A percentile compares a stretch with the other conserved stretches of the same genome.
These are phyloP conservation scores for Sporothrix humicola DNA, from an alignment of 2,329 filamentous ascomycete genomes.

Conservation along the genomic window DNA sequence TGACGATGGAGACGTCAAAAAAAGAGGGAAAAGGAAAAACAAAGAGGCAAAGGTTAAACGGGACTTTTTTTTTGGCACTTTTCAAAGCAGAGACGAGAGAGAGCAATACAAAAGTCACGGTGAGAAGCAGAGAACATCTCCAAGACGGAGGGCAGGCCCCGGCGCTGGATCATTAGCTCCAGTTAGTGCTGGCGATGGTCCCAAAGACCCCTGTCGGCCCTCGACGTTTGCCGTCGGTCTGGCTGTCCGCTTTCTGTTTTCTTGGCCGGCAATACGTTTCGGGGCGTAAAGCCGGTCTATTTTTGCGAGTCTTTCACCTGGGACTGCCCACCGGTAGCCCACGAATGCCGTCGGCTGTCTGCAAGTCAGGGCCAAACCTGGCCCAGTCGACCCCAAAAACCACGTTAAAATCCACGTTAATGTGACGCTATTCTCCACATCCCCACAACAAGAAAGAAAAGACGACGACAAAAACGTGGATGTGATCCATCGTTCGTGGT, in stretches of 20 bases:
- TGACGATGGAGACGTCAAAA: not conserved
- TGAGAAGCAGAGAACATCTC: not conserved
- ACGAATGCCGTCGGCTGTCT: not conserved
- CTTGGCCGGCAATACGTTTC: slow-evolving; percentile 2
- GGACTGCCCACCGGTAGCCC: not conserved
- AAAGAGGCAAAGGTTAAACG: not conserved
- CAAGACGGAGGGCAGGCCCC: not conserved
- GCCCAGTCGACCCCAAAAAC: not conserved
- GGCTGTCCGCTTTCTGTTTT: not conserved
- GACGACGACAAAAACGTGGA: not conserved
- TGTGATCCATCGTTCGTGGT: too few relatives aligned
- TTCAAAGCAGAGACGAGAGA: too few relatives aligned
- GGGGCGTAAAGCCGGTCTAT: not conserved
- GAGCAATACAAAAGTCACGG: too few relatives aligned
- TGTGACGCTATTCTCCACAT: not conserved
- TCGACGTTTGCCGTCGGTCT: not conserved
- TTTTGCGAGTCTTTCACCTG: not conserved
- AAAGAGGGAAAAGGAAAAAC: not conserved
- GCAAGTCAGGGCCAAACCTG: not conserved
- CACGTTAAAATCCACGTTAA: not conserved
- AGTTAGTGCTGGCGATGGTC: not conserved
- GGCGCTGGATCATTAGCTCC: not conserved
- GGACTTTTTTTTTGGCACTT: too few relatives aligned
- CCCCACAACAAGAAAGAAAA: not conserved
- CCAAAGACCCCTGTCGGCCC: not conserved